phyloP scores from a whole-genome alignment of 305 asterid genomes.

The Striga hermonthica region DNA sequence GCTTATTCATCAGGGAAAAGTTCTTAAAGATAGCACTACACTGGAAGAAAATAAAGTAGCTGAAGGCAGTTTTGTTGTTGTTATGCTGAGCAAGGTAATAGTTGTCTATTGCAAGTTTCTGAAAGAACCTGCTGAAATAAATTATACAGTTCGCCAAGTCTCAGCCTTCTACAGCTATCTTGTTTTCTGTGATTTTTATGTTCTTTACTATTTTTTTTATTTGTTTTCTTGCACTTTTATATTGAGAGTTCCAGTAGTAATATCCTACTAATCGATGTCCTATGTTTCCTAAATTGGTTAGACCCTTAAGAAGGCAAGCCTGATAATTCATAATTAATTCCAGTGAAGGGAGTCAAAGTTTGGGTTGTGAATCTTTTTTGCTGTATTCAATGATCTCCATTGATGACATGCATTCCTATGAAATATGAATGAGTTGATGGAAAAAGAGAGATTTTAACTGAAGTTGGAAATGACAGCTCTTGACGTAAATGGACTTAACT shows the following conservation, averaged over 20 bases:
- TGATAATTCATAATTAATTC: too few species aligned
- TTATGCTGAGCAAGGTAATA: slow-evolving; percentile 69
- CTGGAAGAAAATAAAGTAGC: slow-evolving; percentile 74
- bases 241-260: background rate
- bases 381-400: too few species aligned
- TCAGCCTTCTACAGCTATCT: background rate
- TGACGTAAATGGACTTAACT: too few species aligned
- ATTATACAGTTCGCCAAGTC: background rate
- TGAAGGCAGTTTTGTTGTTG: slow-evolving; percentile 66
- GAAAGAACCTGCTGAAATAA: slow-evolving; percentile 2
- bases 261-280: too few species aligned
- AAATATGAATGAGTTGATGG: too few species aligned
- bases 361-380: too few species aligned
- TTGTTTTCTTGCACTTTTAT: background rate
- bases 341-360: too few species aligned
- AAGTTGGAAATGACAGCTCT: too few species aligned
- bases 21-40: slow-evolving; percentile 75
- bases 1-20: slow-evolving; percentile 85
- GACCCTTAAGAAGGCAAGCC: too few species aligned
- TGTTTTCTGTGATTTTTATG: slow-evolving; percentile 4
- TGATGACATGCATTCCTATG: too few species aligned
- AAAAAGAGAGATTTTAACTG: too few species aligned
- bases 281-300: too few species aligned
- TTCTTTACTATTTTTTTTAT: background rate
- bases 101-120: slow-evolving; percentile 21